Base-by-base conservation (phyloP, 176 grass and related monocot genomes). In the Carex pumila region DNA sequence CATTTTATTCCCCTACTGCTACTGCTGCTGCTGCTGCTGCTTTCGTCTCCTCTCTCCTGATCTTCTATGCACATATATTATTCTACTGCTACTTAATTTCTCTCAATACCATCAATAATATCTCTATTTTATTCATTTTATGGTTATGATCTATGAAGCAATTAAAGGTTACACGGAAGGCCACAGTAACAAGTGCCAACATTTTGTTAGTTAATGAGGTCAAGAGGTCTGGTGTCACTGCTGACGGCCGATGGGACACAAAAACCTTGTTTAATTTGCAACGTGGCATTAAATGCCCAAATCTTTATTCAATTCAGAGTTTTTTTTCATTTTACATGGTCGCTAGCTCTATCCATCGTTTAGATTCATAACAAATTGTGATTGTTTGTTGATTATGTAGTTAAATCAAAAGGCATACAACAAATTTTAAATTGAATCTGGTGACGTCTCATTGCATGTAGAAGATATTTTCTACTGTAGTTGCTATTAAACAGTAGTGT, bases 251-350 rank as follows among this genome's bases (percentile, higher is more conserved):
- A 77, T 32, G 50, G 22, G 13, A 9, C 25, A 56, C 7, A 32
- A 56, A 77, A 77, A 15, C 22, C 73, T 77, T 32, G 49, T 77
- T 77, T 77, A 77, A 77, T 77, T 77, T 17, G 49, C 47, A 49
- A 77, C 73, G 73, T 56, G 73, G 49, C 73, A 52, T 73, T 12
- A 77, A 12, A 54, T 8, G 21, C 5, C 2, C 50, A 77, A 56
- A 56, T 32, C 2, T 76, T 55, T 75, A 75, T 75, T 11, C 17
- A 47, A 75, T 11, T 52, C 45, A 52, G 5, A 52, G 5, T 75
- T 5, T 50, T 52, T 52, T 41, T 41, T 52, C 45, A 50, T 50
- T 74, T 71, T 71, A 37, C 70, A 73, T 50, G n/a, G n/a, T 18
- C 10, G 10, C 10, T 15, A 0, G 0, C 25, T 25, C 9, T 11